Evolutionary conservation across 1,139 yeast genomes (phyloP).

Genomic region (Debaryomyces fabryi): DNA sequence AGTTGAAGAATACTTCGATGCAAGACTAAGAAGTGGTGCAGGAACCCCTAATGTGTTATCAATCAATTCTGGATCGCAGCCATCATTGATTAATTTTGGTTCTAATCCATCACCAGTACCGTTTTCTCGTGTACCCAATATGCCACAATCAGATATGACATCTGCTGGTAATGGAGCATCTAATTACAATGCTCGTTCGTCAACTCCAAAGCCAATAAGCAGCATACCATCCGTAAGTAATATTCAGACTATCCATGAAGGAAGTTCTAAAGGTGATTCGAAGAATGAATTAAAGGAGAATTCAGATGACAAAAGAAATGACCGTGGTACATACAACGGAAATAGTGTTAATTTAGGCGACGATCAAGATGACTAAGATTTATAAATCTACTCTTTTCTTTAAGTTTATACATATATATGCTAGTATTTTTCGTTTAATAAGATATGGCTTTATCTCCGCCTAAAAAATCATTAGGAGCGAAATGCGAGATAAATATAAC

Average conservation of each 20-base stretch:
- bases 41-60: conserved; percentile 22
- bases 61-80: conserved; percentile 19
- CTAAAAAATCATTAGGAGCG: not conserved
- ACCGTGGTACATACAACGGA: conserved; percentile 23
- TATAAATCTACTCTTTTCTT: not conserved
- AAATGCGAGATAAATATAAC: not conserved
- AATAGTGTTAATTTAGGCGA: conserved; percentile 19
- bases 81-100: conserved; percentile 24
- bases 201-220: conserved; percentile 20
- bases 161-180: conserved; percentile 1
- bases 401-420: not conserved
- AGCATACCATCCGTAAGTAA: conserved; percentile 22
- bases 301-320: conserved; percentile 6
- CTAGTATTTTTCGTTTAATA: not conserved
- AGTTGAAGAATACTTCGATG: conserved; percentile 5
- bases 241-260: conserved; percentile 26
- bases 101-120: conserved; percentile 12
- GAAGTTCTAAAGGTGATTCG: conserved; percentile 5
- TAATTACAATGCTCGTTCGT: conserved; percentile 15
- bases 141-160: not conserved
- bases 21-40: conserved; percentile 5
- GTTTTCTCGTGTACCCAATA: not conserved
- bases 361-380: not conserved
- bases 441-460: not conserved
- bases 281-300: not conserved